Percentiles rank a stretch among this genome's conserved stretches.
Conservation (phyloP, 345 rosid genomes). For the Balakata baccata region DNA sequence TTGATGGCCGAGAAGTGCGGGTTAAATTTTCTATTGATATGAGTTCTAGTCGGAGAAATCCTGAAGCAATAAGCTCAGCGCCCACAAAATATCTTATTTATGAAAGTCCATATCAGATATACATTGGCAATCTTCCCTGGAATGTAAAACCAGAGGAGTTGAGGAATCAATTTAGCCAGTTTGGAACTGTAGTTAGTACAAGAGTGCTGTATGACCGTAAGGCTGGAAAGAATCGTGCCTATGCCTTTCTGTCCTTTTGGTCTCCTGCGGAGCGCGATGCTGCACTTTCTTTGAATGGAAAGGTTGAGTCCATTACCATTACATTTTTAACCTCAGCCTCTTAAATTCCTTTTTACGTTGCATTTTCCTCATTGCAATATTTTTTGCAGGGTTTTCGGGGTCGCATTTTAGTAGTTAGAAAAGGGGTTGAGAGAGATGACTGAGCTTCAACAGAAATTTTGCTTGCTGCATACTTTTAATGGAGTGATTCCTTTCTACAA, state of each 20-base stretch:
- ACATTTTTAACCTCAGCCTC: not conserved
- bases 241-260: conserved; percentile 55
- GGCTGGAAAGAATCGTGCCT: conserved; percentile 46
- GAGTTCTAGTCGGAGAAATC: conserved; percentile 36
- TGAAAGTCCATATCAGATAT: conserved; percentile 56
- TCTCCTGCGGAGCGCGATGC: conserved; percentile 46
- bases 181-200: conserved; percentile 53
- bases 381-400: conserved; percentile 46
- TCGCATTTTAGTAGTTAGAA: conserved; percentile 43
- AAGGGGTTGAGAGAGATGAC: conserved; percentile 38
- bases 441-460: conserved; percentile 8
- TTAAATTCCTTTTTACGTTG: not conserved
- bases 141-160: conserved; percentile 42
- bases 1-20: conserved; percentile 62
- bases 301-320: conserved; percentile 36
- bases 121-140: conserved; percentile 59
- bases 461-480: not conserved
- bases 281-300: conserved; percentile 45
- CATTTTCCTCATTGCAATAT: conserved; percentile 3
- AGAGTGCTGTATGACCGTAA: conserved; percentile 58
- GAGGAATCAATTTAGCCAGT: conserved; percentile 48
- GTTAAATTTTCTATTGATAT: conserved; percentile 49
- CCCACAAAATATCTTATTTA: conserved; percentile 43
- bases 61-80: conserved; percentile 35
- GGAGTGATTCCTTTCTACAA: conserved; percentile 4